These are phyloP conservation scores for Amanita subjunquillea DNA, from an alignment of 768 basidiomycete genomes.

Conservation along the genomic window DNA sequence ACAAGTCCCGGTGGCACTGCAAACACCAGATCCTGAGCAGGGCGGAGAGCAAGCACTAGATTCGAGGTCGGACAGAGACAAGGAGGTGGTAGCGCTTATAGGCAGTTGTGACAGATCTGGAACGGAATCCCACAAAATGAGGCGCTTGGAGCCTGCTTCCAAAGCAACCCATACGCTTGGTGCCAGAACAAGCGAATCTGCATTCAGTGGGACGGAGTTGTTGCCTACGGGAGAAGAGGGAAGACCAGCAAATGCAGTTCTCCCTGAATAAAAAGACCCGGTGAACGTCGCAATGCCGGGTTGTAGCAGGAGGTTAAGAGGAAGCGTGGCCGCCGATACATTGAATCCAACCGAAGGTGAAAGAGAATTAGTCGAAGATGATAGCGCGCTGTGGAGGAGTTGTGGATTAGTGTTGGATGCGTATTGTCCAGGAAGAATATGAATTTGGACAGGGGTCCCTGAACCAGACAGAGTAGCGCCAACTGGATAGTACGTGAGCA, in stretches of 20 bases:
- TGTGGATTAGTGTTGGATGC: constrained; percentile 61
- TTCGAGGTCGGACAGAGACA: constrained; percentile 56
- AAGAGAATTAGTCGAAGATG: constrained; percentile 51
- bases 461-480: constrained; percentile 55
- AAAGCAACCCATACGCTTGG: constrained; percentile 62
- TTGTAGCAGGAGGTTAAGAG: constrained; percentile 55
- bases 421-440: constrained; percentile 73
- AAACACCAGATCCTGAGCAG: constrained; percentile 54
- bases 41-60: constrained; percentile 53
- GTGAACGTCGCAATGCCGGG: constrained; percentile 64
- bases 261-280: constrained; percentile 52
- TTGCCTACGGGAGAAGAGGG: constrained; percentile 38
- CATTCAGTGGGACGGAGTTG: constrained; percentile 37
- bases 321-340: constrained; percentile 46
- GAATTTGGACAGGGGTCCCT: constrained; percentile 40
- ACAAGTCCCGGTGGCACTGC: constrained; percentile 57
- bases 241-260: constrained; percentile 47
- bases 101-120: constrained; percentile 69
- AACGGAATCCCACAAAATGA: constrained; percentile 72
- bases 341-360: constrained; percentile 56
- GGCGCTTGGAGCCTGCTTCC: constrained; percentile 40
- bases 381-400: constrained; percentile 58
- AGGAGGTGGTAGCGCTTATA: constrained; percentile 28
- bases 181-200: constrained; percentile 59
- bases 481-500: constrained; percentile 31